Conservation (phyloP, 495 filamentous ascomycete species). For the Aspergillus indologenus region DNA sequence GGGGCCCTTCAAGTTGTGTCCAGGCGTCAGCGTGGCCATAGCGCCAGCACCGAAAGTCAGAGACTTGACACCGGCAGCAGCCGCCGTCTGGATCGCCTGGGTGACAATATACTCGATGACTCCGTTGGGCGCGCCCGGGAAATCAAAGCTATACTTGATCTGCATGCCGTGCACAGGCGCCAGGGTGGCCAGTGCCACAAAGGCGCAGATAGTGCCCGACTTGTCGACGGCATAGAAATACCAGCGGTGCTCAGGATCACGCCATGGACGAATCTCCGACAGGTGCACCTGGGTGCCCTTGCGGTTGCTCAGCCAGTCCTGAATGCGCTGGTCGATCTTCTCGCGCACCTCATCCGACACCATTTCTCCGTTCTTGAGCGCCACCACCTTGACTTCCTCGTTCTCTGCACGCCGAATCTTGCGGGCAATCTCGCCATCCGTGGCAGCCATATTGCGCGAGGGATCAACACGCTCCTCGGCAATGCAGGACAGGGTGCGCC, state of each 20-base stretch:
- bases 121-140: slow-evolving; percentile 72
- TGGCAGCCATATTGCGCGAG: slow-evolving; percentile 47
- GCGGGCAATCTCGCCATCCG: slow-evolving; percentile 59
- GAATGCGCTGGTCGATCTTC: slow-evolving; percentile 65
- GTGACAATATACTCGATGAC: slow-evolving; percentile 78
- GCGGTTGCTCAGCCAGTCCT: slow-evolving; percentile 73
- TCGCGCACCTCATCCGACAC: slow-evolving; percentile 59
- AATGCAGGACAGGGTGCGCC: slow-evolving; percentile 80
- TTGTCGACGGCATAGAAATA: slow-evolving; percentile 74
- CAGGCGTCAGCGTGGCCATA: slow-evolving; percentile 60
- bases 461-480: slow-evolving; percentile 78
- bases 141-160: slow-evolving; percentile 84
- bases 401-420: slow-evolving; percentile 75
- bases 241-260: slow-evolving; percentile 71
- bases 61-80: slow-evolving; percentile 56
- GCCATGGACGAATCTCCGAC: slow-evolving; percentile 79
- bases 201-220: slow-evolving; percentile 63
- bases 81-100: slow-evolving; percentile 67
- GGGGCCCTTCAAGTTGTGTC: slow-evolving; percentile 70
- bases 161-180: slow-evolving; percentile 76
- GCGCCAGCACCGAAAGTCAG: slow-evolving; percentile 83
- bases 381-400: slow-evolving; percentile 71
- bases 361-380: slow-evolving; percentile 57
- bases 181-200: slow-evolving; percentile 72
- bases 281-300: slow-evolving; percentile 83